A percentile compares a stretch with the other conserved stretches of the same genome.
Evolutionary conservation across 805 yeast genomes (phyloP).

Genomic region (Yamadazyma insecticola): DNA sequence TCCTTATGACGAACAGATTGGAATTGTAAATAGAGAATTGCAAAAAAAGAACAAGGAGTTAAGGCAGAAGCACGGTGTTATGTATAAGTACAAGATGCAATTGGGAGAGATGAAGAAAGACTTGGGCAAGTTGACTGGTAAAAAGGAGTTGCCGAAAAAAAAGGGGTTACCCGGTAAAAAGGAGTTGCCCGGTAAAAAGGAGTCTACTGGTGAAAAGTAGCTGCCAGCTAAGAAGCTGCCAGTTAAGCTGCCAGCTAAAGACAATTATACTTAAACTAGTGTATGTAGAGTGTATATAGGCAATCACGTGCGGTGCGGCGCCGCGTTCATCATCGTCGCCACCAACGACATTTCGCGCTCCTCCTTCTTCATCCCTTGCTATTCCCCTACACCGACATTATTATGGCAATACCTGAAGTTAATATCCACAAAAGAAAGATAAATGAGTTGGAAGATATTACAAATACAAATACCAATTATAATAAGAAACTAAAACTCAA

Average conservation of each 20-base stretch:
- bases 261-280: too few species aligned
- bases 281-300: too few species aligned
- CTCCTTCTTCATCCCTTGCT: neutral
- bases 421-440: conserved; percentile 28
- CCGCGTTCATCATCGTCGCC: neutral
- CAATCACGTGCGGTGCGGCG: neutral
- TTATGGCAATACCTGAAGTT: conserved; percentile 12
- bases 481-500: conserved; percentile 18
- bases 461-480: conserved; percentile 20
- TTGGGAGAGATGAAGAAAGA: conserved; percentile 29
- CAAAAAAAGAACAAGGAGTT: conserved; percentile 47
- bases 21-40: conserved; percentile 43
- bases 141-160: conserved; percentile 3
- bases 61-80: conserved; percentile 52
- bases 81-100: conserved; percentile 51
- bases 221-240: neutral
- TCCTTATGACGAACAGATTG: conserved; percentile 55
- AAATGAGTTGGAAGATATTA: conserved; percentile 34
- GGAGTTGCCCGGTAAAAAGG: too few species aligned
- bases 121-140: conserved; percentile 9
- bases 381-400: neutral
- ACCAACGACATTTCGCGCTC: neutral
- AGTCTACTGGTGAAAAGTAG: too few species aligned
- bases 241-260: neutral
- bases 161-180: too few species aligned